These are phyloP conservation scores for Clarireedia monteithiana DNA, from an alignment of 2,329 filamentous ascomycete species.

Conservation along the genomic window DNA sequence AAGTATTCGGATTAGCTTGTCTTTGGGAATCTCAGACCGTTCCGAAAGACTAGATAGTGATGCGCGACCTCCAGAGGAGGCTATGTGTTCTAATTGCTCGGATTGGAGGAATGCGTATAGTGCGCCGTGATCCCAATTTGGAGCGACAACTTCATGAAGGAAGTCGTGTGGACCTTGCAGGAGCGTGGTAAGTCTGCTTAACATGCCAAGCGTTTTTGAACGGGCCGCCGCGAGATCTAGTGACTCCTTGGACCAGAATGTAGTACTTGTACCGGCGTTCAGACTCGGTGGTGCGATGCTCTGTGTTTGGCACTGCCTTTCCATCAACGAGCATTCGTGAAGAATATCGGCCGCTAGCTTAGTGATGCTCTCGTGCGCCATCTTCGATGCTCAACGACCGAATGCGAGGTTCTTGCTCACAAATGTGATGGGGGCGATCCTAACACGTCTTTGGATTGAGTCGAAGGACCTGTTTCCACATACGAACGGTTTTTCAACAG, in stretches of 20 bases:
- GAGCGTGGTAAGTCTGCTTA: background rate
- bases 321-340: background rate
- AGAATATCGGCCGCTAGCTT: background rate
- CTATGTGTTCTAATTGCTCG: background rate
- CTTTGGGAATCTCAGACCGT: background rate
- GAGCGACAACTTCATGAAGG: background rate
- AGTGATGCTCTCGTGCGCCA: background rate
- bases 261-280: background rate
- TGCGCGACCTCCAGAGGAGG: background rate
- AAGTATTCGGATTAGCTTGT: background rate
- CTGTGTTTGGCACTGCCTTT: background rate
- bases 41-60: background rate
- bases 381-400: background rate
- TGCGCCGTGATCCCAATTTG: background rate
- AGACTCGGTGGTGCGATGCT: background rate
- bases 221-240: background rate
- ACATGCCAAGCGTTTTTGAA: background rate
- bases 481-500: too few species aligned
- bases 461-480: too few species aligned
- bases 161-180: background rate
- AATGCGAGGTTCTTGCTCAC: too few species aligned
- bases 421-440: too few species aligned
- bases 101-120: background rate
- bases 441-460: too few species aligned
- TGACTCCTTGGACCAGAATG: background rate